Evolutionary conservation across 1,284 basidiomycete genomes (phyloP), one percentile per base, ranked within the genome.

Genomic region (Rhizoctonia solani): DNA sequence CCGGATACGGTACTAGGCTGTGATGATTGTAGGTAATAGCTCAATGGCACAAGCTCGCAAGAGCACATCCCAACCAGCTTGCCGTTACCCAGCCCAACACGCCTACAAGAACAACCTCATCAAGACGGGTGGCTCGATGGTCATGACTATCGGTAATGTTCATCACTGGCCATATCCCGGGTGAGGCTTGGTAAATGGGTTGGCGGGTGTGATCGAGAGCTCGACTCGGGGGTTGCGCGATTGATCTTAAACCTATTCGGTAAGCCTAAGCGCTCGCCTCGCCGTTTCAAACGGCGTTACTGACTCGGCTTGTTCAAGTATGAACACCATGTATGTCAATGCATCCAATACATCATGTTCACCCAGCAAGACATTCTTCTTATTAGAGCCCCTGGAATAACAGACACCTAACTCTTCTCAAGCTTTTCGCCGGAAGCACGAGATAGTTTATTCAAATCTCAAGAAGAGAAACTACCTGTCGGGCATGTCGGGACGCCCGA

Each of bases 211-310:
- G 0, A 30, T 59, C n/a, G 56, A 59, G 44, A 59, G 37, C 3
- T 37, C 56, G 2, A 59, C 56, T 9, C 39, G 56, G 2, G 9
- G 21, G 13, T 30, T 59, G 42, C n/a, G 56, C 56, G 13, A 29
- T 59, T n/a, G 56, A 59, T 42, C 39, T 59, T 11, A 59, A 59
- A 46, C 56, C 56, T 5, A 37, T 59, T 23, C 56, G 56, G 56
- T 47, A 47, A n/a, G 14, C 47, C 21, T 2, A 21, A 16, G 16
- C n/a, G n/a, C n/a, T n/a, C n/a, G n/a, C n/a, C n/a, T n/a, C 16
- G 8, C 8, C 37, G 8, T 16, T 39, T 8, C 16, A 39, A 8
- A 16, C 37, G 16, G 37, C 8, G 37, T 39, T 39, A 8, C 37
- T 8, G 8, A 39, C 9, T 16, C 16, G 16, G 16, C 16, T 16